Evolutionary conservation across 768 basidiomycete species (phyloP).

Genomic region (Psilocybe azurescens): DNA sequence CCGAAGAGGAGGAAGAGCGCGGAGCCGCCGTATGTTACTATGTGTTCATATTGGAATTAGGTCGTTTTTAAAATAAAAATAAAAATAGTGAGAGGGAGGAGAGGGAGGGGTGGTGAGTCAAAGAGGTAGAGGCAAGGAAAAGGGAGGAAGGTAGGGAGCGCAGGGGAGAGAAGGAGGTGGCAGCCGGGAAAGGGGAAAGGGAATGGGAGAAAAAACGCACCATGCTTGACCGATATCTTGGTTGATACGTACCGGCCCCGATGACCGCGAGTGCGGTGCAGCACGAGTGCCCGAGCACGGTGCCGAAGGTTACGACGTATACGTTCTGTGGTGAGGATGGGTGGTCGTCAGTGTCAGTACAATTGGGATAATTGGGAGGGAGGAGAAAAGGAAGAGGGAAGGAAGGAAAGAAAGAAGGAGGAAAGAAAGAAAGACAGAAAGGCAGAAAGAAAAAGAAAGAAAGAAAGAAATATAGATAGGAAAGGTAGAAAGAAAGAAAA

Average conservation of each 20-base stretch:
- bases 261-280: slow-evolving; percentile 92
- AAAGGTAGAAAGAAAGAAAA: too few relatives aligned
- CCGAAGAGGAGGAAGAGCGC: slow-evolving; percentile 85
- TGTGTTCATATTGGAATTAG: too few relatives aligned
- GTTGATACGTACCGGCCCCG: too few relatives aligned
- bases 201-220: slow-evolving; percentile 1
- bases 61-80: too few relatives aligned
- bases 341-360: slow-evolving; percentile 60
- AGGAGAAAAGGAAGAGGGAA: too few relatives aligned
- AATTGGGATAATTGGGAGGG: too few relatives aligned
- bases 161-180: background rate
- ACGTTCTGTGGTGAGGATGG: slow-evolving; percentile 67
- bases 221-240: too few relatives aligned
- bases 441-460: too few relatives aligned
- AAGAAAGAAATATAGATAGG: too few relatives aligned
- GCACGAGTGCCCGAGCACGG: slow-evolving; percentile 83
- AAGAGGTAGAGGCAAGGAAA: too few relatives aligned
- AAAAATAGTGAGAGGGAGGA: background rate
- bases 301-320: slow-evolving; percentile 89
- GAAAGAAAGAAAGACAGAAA: too few relatives aligned
- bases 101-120: background rate
- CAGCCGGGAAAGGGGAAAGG: background rate
- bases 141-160: background rate
- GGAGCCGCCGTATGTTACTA: slow-evolving; percentile 41
- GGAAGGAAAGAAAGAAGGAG: too few relatives aligned